Evolutionary conservation across 305 asterid species (phyloP).

Genomic region (Ilex paraguariensis): DNA sequence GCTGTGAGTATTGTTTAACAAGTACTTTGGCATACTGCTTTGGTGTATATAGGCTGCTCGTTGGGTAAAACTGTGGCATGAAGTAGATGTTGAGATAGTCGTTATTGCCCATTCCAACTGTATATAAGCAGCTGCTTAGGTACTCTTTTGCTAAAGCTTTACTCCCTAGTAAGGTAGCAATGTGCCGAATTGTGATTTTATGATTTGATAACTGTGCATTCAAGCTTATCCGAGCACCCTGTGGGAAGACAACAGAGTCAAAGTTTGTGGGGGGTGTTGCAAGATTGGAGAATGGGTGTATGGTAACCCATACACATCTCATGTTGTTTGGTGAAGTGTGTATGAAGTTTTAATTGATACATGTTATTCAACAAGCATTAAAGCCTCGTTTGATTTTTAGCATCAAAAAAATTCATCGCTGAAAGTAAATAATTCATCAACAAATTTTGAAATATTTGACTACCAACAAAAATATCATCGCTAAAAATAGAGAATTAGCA

Average conservation of each 20-base stretch:
- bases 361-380: too few species aligned
- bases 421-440: too few species aligned
- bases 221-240: slow-evolving; percentile 40
- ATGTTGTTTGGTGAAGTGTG: too few species aligned
- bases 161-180: slow-evolving; percentile 22
- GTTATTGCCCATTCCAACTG: slow-evolving; percentile 35
- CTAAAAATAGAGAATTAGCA: too few species aligned
- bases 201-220: slow-evolving; percentile 34
- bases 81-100: slow-evolving; percentile 36
- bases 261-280: too few species aligned
- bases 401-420: too few species aligned
- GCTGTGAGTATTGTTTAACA: slow-evolving; percentile 20
- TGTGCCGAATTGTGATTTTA: slow-evolving; percentile 9
- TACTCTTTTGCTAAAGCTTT: slow-evolving; percentile 15
- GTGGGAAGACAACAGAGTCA: background rate
- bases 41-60: slow-evolving; percentile 17
- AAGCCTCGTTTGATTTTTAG: too few species aligned
- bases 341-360: too few species aligned
- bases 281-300: too few species aligned
- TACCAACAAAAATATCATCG: too few species aligned
- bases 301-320: too few species aligned
- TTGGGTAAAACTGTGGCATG: slow-evolving; percentile 23
- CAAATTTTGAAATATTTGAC: too few species aligned
- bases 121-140: slow-evolving; percentile 27
- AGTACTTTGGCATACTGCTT: slow-evolving; percentile 24